phyloP scores from a whole-genome alignment of 1,284 basidiomycete species.

The Pisolithus thermaeus region DNA sequence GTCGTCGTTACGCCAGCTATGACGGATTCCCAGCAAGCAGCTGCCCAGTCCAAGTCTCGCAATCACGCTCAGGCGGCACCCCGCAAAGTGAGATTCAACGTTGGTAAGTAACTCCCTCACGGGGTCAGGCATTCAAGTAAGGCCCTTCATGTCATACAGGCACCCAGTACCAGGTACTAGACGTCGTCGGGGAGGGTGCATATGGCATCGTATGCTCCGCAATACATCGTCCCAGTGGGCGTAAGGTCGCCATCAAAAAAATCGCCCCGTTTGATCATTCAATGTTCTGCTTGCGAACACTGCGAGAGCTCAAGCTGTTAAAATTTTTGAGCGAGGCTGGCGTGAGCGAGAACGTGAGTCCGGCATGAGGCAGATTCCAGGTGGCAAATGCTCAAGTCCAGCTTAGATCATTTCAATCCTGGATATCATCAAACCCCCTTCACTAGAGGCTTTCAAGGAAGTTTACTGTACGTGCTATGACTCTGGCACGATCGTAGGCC shows the following conservation, averaged over 20 bases:
- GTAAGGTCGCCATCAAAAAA: conserved; percentile 87
- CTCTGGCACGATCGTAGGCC: not conserved
- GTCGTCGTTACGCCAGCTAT: not conserved
- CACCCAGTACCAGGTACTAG: conserved; percentile 81
- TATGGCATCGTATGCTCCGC: conserved; percentile 90
- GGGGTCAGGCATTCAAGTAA: not conserved
- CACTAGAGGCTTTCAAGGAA: conserved; percentile 90
- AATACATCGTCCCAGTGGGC: conserved; percentile 72
- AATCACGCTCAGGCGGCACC: conserved; percentile 49
- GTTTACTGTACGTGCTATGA: conserved; percentile 64
- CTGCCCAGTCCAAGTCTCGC: not conserved
- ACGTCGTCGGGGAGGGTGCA: conserved; percentile 86
- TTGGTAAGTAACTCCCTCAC: conserved; percentile 53
- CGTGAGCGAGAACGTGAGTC: conserved; percentile 86
- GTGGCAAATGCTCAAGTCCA: conserved; percentile 3
- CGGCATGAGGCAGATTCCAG: conserved; percentile 1
- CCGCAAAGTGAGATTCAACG: conserved; percentile 88
- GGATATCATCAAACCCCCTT: conserved; percentile 89
- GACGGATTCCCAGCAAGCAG: not conserved
- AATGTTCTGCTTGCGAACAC: conserved; percentile 84
- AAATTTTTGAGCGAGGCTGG: conserved; percentile 89
- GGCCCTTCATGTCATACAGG: conserved; percentile 34
- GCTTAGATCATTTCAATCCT: conserved; percentile 88
- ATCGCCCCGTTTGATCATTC: conserved; percentile 91
- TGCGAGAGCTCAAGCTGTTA: conserved; percentile 83